These are phyloP conservation scores for Brassica nigra DNA, from an alignment of 345 rosid genomes.

Conservation along the genomic window DNA sequence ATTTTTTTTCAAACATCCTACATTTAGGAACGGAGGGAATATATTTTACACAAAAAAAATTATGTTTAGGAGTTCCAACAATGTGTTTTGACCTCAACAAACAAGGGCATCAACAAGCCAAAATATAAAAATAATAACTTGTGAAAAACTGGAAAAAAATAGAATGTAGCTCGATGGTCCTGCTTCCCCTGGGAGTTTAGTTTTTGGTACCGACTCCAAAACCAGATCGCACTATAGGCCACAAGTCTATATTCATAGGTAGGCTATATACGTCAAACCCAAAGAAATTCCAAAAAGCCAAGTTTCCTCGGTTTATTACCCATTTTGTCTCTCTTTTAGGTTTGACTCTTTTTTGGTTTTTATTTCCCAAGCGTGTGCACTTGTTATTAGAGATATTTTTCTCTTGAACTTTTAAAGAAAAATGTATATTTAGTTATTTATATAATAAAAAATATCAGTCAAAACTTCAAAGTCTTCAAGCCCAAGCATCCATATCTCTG, in stretches of 20 bases:
- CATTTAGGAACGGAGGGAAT: too few species aligned
- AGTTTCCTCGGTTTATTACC: slow-evolving; percentile 42
- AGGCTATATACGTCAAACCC: slow-evolving; percentile 21
- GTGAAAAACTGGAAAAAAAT: slow-evolving; percentile 27
- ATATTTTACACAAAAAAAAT: too few species aligned
- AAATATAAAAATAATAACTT: not conserved
- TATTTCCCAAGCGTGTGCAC: slow-evolving; percentile 45
- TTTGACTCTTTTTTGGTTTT: slow-evolving; percentile 40
- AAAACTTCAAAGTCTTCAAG: slow-evolving; percentile 42
- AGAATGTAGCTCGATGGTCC: slow-evolving; percentile 36
- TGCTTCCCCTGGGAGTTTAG: slow-evolving; percentile 35
- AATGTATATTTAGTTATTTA: slow-evolving; percentile 3
- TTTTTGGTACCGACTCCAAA: slow-evolving; percentile 36
- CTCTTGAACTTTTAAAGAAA: not conserved
- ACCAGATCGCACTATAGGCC: slow-evolving; percentile 43
- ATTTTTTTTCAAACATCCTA: too few species aligned
- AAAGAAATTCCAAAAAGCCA: slow-evolving; percentile 32
- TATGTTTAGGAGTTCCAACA: not conserved
- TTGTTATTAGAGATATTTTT: slow-evolving; percentile 28
- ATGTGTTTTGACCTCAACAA: not conserved
- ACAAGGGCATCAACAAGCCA: slow-evolving; percentile 2
- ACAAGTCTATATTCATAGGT: slow-evolving; percentile 31
- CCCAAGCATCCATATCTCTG: slow-evolving; percentile 41
- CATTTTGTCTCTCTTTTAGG: slow-evolving; percentile 43
- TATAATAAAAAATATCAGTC: slow-evolving; percentile 18